Evolutionary conservation across 1,284 basidiomycete species (phyloP).

Genomic region (Leucoagaricus sp.): DNA sequence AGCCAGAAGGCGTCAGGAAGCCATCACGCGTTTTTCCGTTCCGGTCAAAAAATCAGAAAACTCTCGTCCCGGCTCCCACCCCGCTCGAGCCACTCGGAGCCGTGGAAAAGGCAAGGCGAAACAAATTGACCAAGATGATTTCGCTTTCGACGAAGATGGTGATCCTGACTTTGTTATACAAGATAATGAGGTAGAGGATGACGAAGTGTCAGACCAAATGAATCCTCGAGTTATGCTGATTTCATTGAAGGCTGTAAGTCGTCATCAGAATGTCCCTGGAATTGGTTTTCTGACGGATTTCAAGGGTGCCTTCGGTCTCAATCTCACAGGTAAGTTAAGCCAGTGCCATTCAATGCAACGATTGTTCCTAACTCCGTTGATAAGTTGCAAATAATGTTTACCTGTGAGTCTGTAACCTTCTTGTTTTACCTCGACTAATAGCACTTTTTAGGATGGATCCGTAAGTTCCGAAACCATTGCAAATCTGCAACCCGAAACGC

Average conservation of each 20-base stretch:
- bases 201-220: conserved; percentile 42
- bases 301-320: conserved; percentile 81
- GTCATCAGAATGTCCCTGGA: not conserved
- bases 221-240: conserved; percentile 85
- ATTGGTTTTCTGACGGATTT: not conserved
- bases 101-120: conserved; percentile 11
- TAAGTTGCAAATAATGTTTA: conserved; percentile 86
- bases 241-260: conserved; percentile 70
- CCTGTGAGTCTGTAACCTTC: conserved; percentile 52
- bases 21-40: conserved; percentile 71
- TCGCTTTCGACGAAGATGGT: conserved; percentile 34
- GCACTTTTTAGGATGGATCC: conserved; percentile 72
- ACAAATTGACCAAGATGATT: conserved; percentile 16
- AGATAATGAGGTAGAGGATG: conserved; percentile 31
- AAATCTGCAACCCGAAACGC: too few relatives aligned
- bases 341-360: not conserved
- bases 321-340: conserved; percentile 60
- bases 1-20: conserved; percentile 74
- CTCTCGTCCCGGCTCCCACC: not conserved
- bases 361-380: not conserved
- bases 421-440: conserved; percentile 14
- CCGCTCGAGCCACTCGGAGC: not conserved
- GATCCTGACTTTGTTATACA: conserved; percentile 36
- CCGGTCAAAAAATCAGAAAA: conserved; percentile 47
- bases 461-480: conserved; percentile 44